A percentile compares a stretch with the other conserved stretches of the same genome.
Evolutionary conservation across 2,329 filamentous ascomycete species (phyloP).

Genomic region (Cladorrhinum sp.): DNA sequence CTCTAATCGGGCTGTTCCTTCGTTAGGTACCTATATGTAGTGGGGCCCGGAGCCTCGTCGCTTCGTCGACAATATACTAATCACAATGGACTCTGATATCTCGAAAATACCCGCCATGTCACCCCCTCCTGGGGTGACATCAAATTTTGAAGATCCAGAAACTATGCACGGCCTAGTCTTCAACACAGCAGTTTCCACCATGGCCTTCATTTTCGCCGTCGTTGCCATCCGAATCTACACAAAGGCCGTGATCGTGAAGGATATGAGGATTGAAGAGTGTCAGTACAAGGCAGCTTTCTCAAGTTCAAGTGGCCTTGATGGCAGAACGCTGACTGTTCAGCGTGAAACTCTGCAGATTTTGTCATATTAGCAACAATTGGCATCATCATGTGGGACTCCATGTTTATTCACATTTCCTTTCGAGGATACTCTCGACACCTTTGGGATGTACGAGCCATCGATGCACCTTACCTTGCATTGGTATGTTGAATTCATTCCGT

Average conservation of each 20-base stretch:
- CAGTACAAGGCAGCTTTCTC: neutral
- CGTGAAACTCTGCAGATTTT: neutral
- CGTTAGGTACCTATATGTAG: too few species aligned
- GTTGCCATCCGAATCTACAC: slow-evolving; percentile 17
- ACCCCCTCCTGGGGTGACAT: slow-evolving; percentile 15
- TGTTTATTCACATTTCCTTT: slow-evolving; percentile 18
- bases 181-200: slow-evolving; percentile 14
- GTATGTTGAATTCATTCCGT: neutral
- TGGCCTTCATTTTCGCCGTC: slow-evolving; percentile 11
- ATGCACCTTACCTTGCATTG: slow-evolving; percentile 15
- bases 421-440: slow-evolving; percentile 20
- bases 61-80: neutral
- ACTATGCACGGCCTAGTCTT: slow-evolving; percentile 15
- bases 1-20: neutral
- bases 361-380: slow-evolving; percentile 13
- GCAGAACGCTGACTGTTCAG: neutral
- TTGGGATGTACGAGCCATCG: slow-evolving; percentile 16
- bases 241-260: slow-evolving; percentile 19
- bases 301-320: neutral
- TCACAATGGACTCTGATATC: neutral
- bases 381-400: slow-evolving; percentile 20
- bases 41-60: too few species aligned
- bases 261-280: slow-evolving; percentile 20
- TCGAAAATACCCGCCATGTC: slow-evolving; percentile 19
- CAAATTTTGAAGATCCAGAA: slow-evolving; percentile 19